Base-by-base conservation (phyloP, 1,139 yeast species). In the Scheffersomyces segobiensis region DNA sequence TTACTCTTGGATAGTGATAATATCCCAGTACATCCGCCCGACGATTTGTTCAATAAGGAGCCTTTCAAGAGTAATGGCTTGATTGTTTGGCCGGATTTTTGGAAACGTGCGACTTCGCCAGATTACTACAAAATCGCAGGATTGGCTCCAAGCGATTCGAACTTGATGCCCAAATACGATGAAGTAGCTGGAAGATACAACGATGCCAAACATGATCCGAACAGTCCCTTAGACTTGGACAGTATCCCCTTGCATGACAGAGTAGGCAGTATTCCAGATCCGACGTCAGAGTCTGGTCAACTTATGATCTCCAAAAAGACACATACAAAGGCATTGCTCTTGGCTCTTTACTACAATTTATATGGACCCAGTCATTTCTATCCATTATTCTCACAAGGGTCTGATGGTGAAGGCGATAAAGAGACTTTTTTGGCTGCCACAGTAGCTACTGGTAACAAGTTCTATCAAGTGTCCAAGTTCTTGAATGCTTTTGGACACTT, bases 381-480 rank as follows among this genome's bases (percentile, higher is more conserved):
- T 71, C 96, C 96, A n/a, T 80, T 92, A 53, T 83, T 92, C 57
- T 87, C 95, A 0, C 97, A 91, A 73, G 93, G 93, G 17, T 86
- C 91, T 0, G 89, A 87, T 58, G 97, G 97, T 52, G 96, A 91
- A 75, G 97, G 97, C 61, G 97, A 92, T 71, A 92, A 91, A 70
- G 97, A 92, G 69, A 91, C 97, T 0, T 92, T 90, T 67, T 76
- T 90, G 56, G 93, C 97, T 0, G 93, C 95, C 0, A 88, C 96
- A 0, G 82, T 83, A 52, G 91, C 89, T 1, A 73, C 88, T 57
- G 75, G 77, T 8, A 82, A 86, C 55, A 78, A 84, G 1, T 88
- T 78, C 63, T 89, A 91, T 67, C 93, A 89, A 71, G 92, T 90
- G n/a, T 82, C 84, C 53, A 80, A 75, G 60, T 84, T 84, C 61